Evolutionary conservation across 345 rosid genomes (phyloP).

Genomic region (Hibiscus syriacus): DNA sequence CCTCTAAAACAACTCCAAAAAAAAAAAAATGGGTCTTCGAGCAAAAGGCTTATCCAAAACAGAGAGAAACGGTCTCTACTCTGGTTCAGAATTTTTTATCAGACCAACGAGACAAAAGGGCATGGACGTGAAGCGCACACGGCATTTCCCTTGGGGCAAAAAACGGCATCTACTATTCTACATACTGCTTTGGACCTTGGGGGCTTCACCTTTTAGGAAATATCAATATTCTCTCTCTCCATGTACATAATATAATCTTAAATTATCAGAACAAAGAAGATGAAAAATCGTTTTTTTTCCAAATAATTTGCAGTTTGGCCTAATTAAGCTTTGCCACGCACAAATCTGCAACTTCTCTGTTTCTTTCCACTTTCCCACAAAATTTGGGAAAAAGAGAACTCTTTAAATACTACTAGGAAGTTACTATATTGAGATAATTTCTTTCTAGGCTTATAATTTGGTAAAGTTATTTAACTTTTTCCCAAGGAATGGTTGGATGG

Average conservation of each 20-base stretch:
- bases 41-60: background rate
- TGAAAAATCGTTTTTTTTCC: background rate
- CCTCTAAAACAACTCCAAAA: background rate
- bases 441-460: background rate
- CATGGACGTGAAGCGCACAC: background rate
- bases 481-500: background rate
- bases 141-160: background rate
- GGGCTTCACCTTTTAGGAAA: background rate
- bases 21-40: background rate
- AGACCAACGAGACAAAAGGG: background rate
- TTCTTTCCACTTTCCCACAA: background rate
- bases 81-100: background rate
- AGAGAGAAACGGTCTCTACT: background rate
- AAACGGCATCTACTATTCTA: background rate
- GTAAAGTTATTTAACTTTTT: background rate
- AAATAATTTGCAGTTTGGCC: conserved; percentile 3
- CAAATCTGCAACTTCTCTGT: background rate
- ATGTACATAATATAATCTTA: background rate
- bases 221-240: background rate
- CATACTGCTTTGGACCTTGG: no score
- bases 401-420: background rate
- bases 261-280: no score
- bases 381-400: background rate
- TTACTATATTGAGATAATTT: background rate
- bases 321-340: conserved; percentile 2